Base-by-base conservation (phyloP, 805 yeast genomes). In the Saccharomyces cerevisiae region DNA sequence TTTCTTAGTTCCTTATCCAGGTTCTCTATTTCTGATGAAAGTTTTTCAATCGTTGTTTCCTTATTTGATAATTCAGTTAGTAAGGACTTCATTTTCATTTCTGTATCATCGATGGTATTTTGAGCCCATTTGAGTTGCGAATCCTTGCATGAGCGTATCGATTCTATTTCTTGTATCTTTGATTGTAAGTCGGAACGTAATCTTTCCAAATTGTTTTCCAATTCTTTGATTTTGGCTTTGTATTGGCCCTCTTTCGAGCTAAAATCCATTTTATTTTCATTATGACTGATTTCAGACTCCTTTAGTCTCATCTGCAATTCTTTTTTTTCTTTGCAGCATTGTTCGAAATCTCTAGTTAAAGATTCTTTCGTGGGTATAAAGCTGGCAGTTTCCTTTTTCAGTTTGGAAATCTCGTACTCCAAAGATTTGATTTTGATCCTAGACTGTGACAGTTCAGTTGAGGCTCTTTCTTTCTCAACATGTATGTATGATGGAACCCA, bases 1-100 rank as follows among this genome's bases (percentile, higher is more conserved):
- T 67, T 61, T 58, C 62, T 64, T 68, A 70, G 53, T 57, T 66
- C 41, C 57, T 62, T 55, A 27, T 61, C 56, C 5, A 69, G 53
- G 26, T 59, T 62, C 8, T 58, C 54, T 6, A 55, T 30, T 26
- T 58, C 55, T 26, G 48, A 30, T 46, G 57, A 51, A 21, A 62
- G 46, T 6, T 57, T 49, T 6, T 49, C 46, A 14, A 59, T 50
- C 11, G 46, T 24, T 2, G 50, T 43, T 17, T 58, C 51, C 24
- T 55, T 57, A 10, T 49, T 53, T 10, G 31, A 58, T 36, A 70
- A 60, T 49, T 73, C 72, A 8, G 43, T 9, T 6, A 10, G 8
- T 8, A 36, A 11, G 11, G 24, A 17, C 24, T 36, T 36, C 22
- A 36, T 8, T 8, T 36, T 36, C 24, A 17, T 17, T 36, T 36